Base-by-base conservation (phyloP, 345 rosid genomes). In the Tarenaya hassleriana region DNA sequence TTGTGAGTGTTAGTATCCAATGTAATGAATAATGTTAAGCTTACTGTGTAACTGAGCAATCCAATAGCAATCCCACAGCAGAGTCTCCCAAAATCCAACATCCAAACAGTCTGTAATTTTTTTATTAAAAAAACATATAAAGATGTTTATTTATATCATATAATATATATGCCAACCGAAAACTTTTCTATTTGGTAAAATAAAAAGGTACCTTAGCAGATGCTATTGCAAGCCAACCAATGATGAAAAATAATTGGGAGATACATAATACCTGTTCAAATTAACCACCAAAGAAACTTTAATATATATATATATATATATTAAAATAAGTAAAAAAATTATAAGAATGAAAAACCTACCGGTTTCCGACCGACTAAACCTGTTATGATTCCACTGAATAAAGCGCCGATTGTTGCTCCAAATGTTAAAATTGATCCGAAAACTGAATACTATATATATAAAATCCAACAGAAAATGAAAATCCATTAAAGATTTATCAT, bases 361-460 rank as follows among this genome's bases (percentile, higher is more conserved):
- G 32, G 19, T 49, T 34, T 63, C 12, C 68, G 34, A 21, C 60
- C 62, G n/a, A 56, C 0, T 17, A 45, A 12, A 33, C 39, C 45
- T 27, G 66, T 2, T 5, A 63, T 13, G 8, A 7, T 48, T 6
- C 68, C 66, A 16, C 50, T 61, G 4, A 51, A 3, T 1, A 58
- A 13, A 19, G 74, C 56, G 10, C 59, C 66, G 0, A 59, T 11
- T 55, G 59, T 39, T 58, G 69, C 74, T 37, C 74, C 74, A 10
- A 69, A 16, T 6, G 69, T 64, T 58, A 69, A 12, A 12, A 43
- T 44, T 21, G 74, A 69, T 16, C 74, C 74, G 16, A 69, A 64
- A 37, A 63, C 57, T 2, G 74, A 69, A 47, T 58, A 69, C 74
- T 69, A 35, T 8, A 35, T n/a, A n/a, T n/a, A n/a, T n/a, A n/a